phyloP scores from a whole-genome alignment of 78 protist genomes.

The Anaeramoeba ignava region DNA sequence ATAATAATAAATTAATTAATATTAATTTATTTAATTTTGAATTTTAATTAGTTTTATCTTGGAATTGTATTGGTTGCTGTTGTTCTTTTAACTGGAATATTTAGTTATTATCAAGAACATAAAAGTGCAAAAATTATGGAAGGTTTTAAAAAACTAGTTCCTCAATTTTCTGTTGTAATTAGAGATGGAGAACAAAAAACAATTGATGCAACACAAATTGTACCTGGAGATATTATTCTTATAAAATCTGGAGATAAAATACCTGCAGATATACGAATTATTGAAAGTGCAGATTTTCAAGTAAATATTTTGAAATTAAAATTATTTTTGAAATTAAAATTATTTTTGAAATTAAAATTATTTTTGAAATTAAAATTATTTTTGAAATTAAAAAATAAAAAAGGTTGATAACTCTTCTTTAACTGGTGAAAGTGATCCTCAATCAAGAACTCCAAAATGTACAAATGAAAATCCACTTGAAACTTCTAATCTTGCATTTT shows the following conservation, averaged over 20 bases:
- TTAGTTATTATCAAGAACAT: conserved; percentile 64
- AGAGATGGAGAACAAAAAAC: conserved; percentile 27
- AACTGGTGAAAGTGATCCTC: conserved; percentile 85
- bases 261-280: conserved; percentile 34
- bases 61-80: conserved; percentile 70
- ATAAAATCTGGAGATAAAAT: conserved; percentile 56
- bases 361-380: too few relatives aligned
- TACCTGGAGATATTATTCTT: conserved; percentile 61
- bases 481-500: conserved; percentile 57
- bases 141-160: conserved; percentile 43
- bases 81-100: conserved; percentile 59
- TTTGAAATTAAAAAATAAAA: too few relatives aligned
- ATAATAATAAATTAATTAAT: too few relatives aligned
- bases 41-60: not conserved
- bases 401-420: conserved; percentile 54
- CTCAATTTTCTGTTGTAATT: conserved; percentile 40
- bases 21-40: too few relatives aligned
- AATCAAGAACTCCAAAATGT: conserved; percentile 27
- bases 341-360: too few relatives aligned
- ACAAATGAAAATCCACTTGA: conserved; percentile 49
- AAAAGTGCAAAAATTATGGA: conserved; percentile 63
- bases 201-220: conserved; percentile 36
- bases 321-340: too few relatives aligned
- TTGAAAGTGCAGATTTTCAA: conserved; percentile 26
- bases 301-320: too few relatives aligned